Evolutionary conservation across 164 flowering plant species (phyloP), one percentile per base, ranked within the genome.

Genomic region (Umbellularia californica): DNA sequence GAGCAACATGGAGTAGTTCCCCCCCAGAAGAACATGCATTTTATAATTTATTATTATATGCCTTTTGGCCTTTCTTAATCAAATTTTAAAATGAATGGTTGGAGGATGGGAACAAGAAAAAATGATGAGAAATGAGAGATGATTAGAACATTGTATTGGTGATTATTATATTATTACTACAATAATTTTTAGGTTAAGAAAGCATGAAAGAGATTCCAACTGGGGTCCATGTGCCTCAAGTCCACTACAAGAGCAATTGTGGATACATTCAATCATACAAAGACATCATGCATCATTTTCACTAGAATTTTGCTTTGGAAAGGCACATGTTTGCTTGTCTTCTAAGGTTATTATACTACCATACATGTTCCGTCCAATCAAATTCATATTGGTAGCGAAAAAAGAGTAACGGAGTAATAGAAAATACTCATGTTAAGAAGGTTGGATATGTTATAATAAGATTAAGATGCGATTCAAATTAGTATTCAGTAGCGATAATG

Each of bases 261-360:
- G 17, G 41, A 55, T 30, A 28, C 19, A 23, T 55, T 35, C 70
- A 7, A 68, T 68, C 70, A 33, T 68, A n/a, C 50, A 19, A 33
- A 68, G 47, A 33, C 51, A 68, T 3, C 25, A 65, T 24, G 14
- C 50, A 33, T 1, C n/a, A 27, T 15, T 30, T 33, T 68, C 15
- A 9, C 12, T 28, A 33, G 17, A 68, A 68, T 68, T 22, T 22
- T 65, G 7, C 3, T 11, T 25, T 14, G 68, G 22, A 65, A 25
- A 65, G 24, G 68, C 5, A 22, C 68, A 65, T 25, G 17, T 65
- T 70, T 50, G 60, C 72, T 51, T 51, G 60, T 23, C 72, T 70
- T 70, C 28, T 14, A 70, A 70, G 72, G 24, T 52, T 25, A 65
- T 17, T 33, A 25, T 65, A 25, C 68, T 65, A 28, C 27, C 47